Evolutionary conservation across 2,329 filamentous ascomycete species (phyloP), one percentile per base, ranked within the genome.

Genomic region (Knufia fluminis): DNA sequence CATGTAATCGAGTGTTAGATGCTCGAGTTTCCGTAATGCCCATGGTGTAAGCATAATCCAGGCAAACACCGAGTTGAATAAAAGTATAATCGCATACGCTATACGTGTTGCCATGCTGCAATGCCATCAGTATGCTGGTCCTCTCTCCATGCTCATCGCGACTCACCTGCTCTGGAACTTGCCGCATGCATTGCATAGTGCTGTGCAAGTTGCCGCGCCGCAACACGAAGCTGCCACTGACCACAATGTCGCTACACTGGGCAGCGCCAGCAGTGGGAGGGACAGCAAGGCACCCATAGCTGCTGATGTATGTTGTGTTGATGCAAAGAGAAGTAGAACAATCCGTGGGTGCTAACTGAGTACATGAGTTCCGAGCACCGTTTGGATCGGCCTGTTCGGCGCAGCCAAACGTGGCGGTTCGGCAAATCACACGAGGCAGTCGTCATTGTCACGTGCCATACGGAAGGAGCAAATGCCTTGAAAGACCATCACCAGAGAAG

Each of bases 1-100:
- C 72, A 98, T 90, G 64, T 96, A 97, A 69, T 97, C 89, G 57
- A 98, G 77, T 10, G 88, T 92, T 48, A 97, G 75, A 57, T 94
- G 81, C 69, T 97, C 83, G 4, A 98, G 76, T 66, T 97, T 97
- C 62, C 95, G 87, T 64, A 98, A 86, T 28, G 92, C 92, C 92
- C 92, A 98, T 47, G 89, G 87, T 19, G 92, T 98, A 71, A 98
- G 88, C 88, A 97, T 95, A 60, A 98, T 87, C 92, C 92, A 98
- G 31, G 92, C 91, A 46, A 97, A 67, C 57, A 97, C 95, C 52
- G 91, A 96, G 76, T 98, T 98, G 68, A 97, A 71, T 58, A 98
- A 82, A 49, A 98, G 85, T 55, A 98, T 84, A 62, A 97, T 80
- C 56, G 92, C 90, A 66, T 95, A 96, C 63, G 86, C 91, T 71